Conservation (phyloP, 768 basidiomycete genomes). For the Coprinellus micaceus region DNA sequence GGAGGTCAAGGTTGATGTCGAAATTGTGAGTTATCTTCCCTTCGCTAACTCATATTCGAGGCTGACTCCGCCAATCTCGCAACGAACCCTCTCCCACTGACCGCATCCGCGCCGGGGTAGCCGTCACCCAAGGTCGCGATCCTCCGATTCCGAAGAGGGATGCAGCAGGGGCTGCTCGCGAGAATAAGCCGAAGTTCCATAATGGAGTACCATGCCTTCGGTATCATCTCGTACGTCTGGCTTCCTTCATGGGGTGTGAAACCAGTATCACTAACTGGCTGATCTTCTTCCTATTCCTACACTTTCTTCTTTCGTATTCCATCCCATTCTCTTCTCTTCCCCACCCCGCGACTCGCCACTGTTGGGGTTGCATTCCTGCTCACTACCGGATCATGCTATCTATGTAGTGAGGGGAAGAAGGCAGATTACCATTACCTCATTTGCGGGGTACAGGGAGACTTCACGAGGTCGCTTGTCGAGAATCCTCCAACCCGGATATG, state of each 20-base stretch:
- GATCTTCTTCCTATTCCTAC: not conserved
- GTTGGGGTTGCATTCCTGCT: no score
- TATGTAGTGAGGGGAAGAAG: slow-evolving; percentile 61
- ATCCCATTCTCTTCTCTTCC: not conserved
- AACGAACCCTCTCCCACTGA: not conserved
- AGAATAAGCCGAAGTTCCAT: slow-evolving; percentile 73
- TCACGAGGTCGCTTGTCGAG: slow-evolving; percentile 69
- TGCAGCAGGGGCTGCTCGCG: slow-evolving; percentile 81
- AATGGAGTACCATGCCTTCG: slow-evolving; percentile 84
- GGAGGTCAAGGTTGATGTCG: slow-evolving; percentile 71
- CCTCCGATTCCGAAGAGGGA: slow-evolving; percentile 76
- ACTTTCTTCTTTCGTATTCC: not conserved
- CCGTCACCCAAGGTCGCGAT: slow-evolving; percentile 80
- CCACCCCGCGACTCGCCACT: no score
- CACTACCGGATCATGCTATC: not conserved
- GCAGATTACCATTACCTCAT: slow-evolving; percentile 78
- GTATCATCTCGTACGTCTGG: slow-evolving; percentile 66
- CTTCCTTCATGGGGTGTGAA: slow-evolving; percentile 9
- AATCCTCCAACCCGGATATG: slow-evolving; percentile 69
- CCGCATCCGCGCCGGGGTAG: slow-evolving; percentile 28
- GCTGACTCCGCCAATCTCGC: slow-evolving; percentile 8
- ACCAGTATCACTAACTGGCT: no score
- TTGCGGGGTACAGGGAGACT: slow-evolving; percentile 83
- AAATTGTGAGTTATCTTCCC: slow-evolving; percentile 52
- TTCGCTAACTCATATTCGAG: no score